Evolutionary conservation across 257 asterid genomes (phyloP).

Genomic region (Coffea canephora): DNA sequence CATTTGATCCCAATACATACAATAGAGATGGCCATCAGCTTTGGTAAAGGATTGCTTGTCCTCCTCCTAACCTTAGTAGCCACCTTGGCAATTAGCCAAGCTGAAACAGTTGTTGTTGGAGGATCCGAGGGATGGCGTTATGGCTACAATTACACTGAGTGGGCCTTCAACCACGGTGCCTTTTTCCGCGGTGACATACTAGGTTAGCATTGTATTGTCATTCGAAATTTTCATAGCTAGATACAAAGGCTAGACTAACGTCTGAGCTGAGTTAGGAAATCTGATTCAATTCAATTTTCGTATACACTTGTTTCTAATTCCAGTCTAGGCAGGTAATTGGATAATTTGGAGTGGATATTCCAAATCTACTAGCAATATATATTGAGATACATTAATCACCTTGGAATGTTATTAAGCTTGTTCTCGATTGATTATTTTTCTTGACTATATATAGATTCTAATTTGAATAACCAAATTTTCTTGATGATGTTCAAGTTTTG

Average conservation of each 20-base stretch:
- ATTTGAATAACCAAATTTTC: too few species aligned
- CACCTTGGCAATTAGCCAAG: slow-evolving; percentile 5
- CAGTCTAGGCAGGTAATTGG: too few species aligned
- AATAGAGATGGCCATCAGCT: neutral
- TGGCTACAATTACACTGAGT: slow-evolving; percentile 5
- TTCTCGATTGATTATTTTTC: too few species aligned
- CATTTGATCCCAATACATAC: neutral
- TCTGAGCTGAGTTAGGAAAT: neutral
- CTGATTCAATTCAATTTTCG: neutral
- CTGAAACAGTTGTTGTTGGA: slow-evolving; percentile 1
- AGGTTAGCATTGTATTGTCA: neutral
- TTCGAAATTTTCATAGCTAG: neutral
- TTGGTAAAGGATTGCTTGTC: neutral
- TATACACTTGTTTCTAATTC: neutral
- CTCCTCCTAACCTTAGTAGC: neutral
- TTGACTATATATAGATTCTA: too few species aligned
- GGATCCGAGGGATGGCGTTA: slow-evolving; percentile 9
- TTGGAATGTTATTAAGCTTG: neutral
- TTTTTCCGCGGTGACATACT: neutral
- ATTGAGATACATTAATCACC: neutral
- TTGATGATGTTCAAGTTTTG: too few species aligned
- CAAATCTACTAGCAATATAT: neutral
- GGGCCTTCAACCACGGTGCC: slow-evolving; percentile 4
- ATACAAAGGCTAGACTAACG: too few species aligned
- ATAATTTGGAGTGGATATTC: neutral